A percentile compares a stretch with the other conserved stretches of the same genome.
These are phyloP conservation scores for Periconia sp. DNA, from an alignment of 2,329 filamentous ascomycete species.

Conservation along the genomic window DNA sequence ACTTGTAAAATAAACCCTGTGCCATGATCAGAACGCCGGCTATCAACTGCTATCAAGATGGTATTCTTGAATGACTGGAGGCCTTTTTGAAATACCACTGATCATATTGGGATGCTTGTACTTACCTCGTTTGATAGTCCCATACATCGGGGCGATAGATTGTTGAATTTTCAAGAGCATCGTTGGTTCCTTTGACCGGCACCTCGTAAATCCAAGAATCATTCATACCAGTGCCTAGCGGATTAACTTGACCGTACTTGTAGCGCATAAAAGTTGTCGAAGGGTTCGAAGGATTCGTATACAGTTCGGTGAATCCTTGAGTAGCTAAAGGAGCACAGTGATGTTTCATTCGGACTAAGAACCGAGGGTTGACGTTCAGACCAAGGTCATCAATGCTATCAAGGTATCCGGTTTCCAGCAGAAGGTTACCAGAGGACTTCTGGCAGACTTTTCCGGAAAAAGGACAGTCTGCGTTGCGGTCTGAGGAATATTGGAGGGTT, in stretches of 20 bases:
- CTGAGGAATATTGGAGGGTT: constrained; percentile 5
- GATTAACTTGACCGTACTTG: background rate
- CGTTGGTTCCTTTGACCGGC: background rate
- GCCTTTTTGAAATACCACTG: too few species aligned
- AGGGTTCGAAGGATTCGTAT: background rate
- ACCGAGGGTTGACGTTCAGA: constrained; percentile 18
- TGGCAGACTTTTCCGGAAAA: constrained; percentile 16
- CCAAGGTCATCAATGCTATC: constrained; percentile 28
- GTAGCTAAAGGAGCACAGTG: constrained; percentile 15
- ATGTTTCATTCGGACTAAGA: constrained; percentile 4
- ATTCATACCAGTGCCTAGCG: background rate
- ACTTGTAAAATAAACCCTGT: too few species aligned
- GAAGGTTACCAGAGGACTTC: constrained; percentile 10
- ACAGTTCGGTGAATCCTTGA: constrained; percentile 1
- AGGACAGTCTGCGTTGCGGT: constrained; percentile 14
- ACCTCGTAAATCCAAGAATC: background rate
- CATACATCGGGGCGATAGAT: background rate
- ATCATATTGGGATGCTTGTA: too few species aligned
- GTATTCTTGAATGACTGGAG: too few species aligned
- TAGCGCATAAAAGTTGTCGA: constrained; percentile 1
- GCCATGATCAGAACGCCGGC: too few species aligned
- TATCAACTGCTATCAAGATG: too few species aligned
- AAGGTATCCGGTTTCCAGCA: constrained; percentile 22
- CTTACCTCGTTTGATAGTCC: constrained; percentile 2
- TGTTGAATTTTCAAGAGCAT: background rate